Evolutionary conservation across 2,329 filamentous ascomycete species (phyloP).

Genomic region (Grosmannia clavigera): DNA sequence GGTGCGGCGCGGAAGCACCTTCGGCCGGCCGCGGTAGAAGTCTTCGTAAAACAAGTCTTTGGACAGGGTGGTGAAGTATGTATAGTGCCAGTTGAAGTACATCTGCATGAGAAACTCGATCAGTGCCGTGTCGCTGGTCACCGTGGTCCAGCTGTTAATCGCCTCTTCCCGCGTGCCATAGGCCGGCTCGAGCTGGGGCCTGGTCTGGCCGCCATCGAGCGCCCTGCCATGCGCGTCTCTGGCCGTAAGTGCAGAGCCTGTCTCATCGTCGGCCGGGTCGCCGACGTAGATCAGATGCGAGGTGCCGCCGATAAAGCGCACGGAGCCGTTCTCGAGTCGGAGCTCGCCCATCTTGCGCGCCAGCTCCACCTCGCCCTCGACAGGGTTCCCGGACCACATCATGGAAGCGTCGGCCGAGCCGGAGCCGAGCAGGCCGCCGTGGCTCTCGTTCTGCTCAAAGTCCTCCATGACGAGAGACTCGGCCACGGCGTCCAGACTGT

Average conservation of each 20-base stretch:
- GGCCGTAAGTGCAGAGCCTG: background rate
- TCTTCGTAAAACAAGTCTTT: slow-evolving; percentile 79
- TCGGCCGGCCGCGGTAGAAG: slow-evolving; percentile 59
- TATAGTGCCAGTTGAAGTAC: slow-evolving; percentile 98
- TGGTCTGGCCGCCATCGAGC: slow-evolving; percentile 14
- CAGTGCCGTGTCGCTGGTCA: slow-evolving; percentile 67
- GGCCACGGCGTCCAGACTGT: slow-evolving; percentile 47
- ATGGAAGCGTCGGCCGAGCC: slow-evolving; percentile 16
- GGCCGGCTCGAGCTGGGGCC: slow-evolving; percentile 29
- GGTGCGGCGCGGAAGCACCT: slow-evolving; percentile 37
- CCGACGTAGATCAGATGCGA: slow-evolving; percentile 82
- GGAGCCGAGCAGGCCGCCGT: slow-evolving; percentile 10
- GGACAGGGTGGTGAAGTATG: slow-evolving; percentile 85
- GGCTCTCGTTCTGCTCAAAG: slow-evolving; percentile 22
- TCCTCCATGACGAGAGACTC: slow-evolving; percentile 37
- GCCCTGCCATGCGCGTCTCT: background rate
- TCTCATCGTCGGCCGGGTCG: slow-evolving; percentile 20
- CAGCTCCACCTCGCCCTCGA: slow-evolving; percentile 61
- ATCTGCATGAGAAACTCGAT: slow-evolving; percentile 84
- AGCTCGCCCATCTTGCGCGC: slow-evolving; percentile 90
- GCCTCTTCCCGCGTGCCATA: slow-evolving; percentile 46
- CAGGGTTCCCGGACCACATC: slow-evolving; percentile 17
- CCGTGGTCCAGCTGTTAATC: slow-evolving; percentile 74
- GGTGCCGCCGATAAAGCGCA: slow-evolving; percentile 86
- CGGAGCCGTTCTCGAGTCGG: slow-evolving; percentile 71